Percentiles rank a stretch among this genome's conserved stretches.
Evolutionary conservation across 1,284 basidiomycete species (phyloP).

Genomic region (Austroboletus novae-zelandiae): DNA sequence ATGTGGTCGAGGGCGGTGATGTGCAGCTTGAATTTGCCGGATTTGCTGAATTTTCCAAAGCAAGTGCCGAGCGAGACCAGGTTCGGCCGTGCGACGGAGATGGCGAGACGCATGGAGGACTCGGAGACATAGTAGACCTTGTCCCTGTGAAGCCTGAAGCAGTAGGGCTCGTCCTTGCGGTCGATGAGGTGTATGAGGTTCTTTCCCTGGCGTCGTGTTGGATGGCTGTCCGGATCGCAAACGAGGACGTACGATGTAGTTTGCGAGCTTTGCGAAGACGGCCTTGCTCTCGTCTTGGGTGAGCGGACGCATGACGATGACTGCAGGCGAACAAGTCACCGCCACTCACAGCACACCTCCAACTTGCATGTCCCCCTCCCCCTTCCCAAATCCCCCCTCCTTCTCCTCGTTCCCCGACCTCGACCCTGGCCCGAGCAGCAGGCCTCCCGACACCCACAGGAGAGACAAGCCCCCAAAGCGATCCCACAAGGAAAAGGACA

Average conservation of each 20-base stretch:
- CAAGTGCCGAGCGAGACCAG: slow-evolving; percentile 94
- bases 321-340: slow-evolving; percentile 1
- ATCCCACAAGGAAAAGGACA: slow-evolving; percentile 29
- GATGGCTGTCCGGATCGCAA: neutral
- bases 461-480: slow-evolving; percentile 25
- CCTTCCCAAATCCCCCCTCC: slow-evolving; percentile 57
- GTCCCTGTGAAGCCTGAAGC: slow-evolving; percentile 89
- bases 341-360: slow-evolving; percentile 9
- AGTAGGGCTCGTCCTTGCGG: slow-evolving; percentile 82
- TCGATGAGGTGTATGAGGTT: slow-evolving; percentile 90
- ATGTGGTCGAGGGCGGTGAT: slow-evolving; percentile 92
- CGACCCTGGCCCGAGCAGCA: slow-evolving; percentile 38
- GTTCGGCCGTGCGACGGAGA: slow-evolving; percentile 90
- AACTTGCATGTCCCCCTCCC: slow-evolving; percentile 46
- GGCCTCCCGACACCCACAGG: slow-evolving; percentile 16
- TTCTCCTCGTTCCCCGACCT: slow-evolving; percentile 65
- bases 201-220: slow-evolving; percentile 57
- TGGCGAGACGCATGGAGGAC: slow-evolving; percentile 88
- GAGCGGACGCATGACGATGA: slow-evolving; percentile 66
- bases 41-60: slow-evolving; percentile 97
- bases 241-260: slow-evolving; percentile 71
- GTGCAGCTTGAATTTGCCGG: slow-evolving; percentile 97
- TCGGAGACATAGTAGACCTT: slow-evolving; percentile 94
- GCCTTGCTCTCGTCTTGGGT: slow-evolving; percentile 86
- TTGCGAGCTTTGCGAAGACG: slow-evolving; percentile 88